Conservation (phyloP, 352 stramenopile genomes). For the Phytophthora hybrid region DNA sequence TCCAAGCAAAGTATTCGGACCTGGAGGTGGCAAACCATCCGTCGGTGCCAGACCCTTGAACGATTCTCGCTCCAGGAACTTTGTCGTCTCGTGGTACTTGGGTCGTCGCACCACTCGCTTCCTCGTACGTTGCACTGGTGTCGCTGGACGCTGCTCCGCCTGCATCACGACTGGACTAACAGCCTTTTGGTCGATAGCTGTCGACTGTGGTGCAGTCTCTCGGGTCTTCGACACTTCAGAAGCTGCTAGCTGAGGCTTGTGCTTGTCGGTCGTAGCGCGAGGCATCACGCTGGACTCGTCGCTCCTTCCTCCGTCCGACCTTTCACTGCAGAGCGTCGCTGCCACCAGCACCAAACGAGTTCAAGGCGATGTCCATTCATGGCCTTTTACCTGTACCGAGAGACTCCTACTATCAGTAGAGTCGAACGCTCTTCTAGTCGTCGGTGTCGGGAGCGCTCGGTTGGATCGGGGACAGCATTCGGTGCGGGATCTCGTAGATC, state of each 20-base stretch:
- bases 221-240: background rate
- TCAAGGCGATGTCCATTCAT: conserved; percentile 12
- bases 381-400: background rate
- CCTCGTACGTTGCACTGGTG: conserved; percentile 13
- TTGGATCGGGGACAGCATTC: conserved; percentile 39
- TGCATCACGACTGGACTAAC: background rate
- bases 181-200: conserved; percentile 3
- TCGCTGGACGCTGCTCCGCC: background rate
- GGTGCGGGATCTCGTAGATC: conserved; percentile 43
- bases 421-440: conserved; percentile 11
- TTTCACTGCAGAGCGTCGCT: conserved; percentile 27
- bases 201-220: background rate
- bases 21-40: conserved; percentile 12
- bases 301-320: conserved; percentile 19
- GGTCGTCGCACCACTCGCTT: conserved; percentile 48
- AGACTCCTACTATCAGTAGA: background rate
- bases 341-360: conserved; percentile 13
- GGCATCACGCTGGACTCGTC: conserved; percentile 24
- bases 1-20: conserved; percentile 15
- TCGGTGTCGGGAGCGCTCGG: conserved; percentile 8
- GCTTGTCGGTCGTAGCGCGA: conserved; percentile 3
- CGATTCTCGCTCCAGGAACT: conserved; percentile 53
- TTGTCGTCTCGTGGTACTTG: conserved; percentile 59
- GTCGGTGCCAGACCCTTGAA: conserved; percentile 29
- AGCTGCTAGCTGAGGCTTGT: conserved; percentile 5